Base-by-base conservation (phyloP, 2,329 filamentous ascomycete species). In the Aureobasidium sp. region DNA sequence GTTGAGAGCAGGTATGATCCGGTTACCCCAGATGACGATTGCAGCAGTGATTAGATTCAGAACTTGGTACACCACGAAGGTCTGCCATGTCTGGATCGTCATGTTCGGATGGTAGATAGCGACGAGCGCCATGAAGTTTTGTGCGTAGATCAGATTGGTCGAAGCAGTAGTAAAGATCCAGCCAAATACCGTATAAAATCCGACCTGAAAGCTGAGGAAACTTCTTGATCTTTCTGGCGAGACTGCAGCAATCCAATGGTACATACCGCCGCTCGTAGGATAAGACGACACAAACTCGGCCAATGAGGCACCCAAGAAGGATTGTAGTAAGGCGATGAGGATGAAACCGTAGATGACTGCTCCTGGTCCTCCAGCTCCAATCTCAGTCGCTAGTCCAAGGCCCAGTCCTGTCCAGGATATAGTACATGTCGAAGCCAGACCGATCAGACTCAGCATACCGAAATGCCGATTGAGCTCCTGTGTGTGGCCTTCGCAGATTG, bases 191-290 rank as follows among this genome's bases (percentile, higher is more conserved):
- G 62, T 64, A 49, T 58, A 64, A 48, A 53, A 64, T 1, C 64
- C 64, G 1, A 63, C 64, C 20, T 63, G 52, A 41, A 64, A 65
- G 11, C 62, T 64, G 27, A 65, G 56, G 37, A 65, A 64, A 17
- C 60, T 60, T 36, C 55, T 62, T n/a, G 51, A 57, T 36, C 60
- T 57, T 39, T 57, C 59, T 3, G 64, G 64, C 5, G 62, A 57
- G 17, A 65, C 62, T 14, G 63, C 64, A 12, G 63, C 64, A 8
- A 64, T 61, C 64, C 64, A 65, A 22, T 65, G 64, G 49, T 64
- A 65, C 64, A 65, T 65, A n/a, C 64, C 64, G 25, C 64, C 64
- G n/a, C 58, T 59, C 11, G 63, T 64, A 27, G 64, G 64, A 45
- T 63, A 65, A 14, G 58, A 56, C 7, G 63, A 64, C 3, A 64